Evolutionary conservation across 768 basidiomycete species (phyloP).

Genomic region (Rhodotorula paludigena): DNA sequence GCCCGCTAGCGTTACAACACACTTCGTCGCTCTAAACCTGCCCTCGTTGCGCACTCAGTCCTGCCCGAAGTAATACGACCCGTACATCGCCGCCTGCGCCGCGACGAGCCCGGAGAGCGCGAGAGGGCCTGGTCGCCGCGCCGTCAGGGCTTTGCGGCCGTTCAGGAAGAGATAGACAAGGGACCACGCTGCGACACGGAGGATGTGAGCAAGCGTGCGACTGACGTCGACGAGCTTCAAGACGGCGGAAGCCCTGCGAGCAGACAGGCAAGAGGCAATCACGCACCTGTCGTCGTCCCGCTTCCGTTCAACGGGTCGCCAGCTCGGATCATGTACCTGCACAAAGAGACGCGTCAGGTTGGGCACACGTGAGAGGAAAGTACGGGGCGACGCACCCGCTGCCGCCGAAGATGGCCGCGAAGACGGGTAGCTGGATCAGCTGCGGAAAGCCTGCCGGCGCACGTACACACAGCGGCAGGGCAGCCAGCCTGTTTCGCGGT

Average conservation of each 20-base stretch:
- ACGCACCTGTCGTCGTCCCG: constrained; percentile 35
- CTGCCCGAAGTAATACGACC: constrained; percentile 22
- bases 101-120: constrained; percentile 12
- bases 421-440: constrained; percentile 79
- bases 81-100: constrained; percentile 9
- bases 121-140: constrained; percentile 23
- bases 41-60: not conserved
- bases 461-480: constrained; percentile 26
- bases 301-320: constrained; percentile 35
- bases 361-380: not conserved
- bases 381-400: constrained; percentile 7
- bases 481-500: constrained; percentile 7
- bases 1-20: not conserved
- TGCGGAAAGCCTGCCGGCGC: constrained; percentile 73
- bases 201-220: too few species aligned
- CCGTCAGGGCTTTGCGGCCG: constrained; percentile 17
- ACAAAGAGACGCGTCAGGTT: rapidly evolving
- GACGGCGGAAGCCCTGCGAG: not conserved
- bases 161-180: constrained; percentile 39
- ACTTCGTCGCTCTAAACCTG: too few species aligned
- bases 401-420: constrained; percentile 56
- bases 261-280: too few species aligned
- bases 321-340: constrained; percentile 34
- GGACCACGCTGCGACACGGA: constrained; percentile 22
- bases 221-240: not conserved